Percentiles rank a stretch among this genome's conserved stretches.
Evolutionary conservation across 805 yeast species (phyloP).

Genomic region (Debaryomyces maramus): DNA sequence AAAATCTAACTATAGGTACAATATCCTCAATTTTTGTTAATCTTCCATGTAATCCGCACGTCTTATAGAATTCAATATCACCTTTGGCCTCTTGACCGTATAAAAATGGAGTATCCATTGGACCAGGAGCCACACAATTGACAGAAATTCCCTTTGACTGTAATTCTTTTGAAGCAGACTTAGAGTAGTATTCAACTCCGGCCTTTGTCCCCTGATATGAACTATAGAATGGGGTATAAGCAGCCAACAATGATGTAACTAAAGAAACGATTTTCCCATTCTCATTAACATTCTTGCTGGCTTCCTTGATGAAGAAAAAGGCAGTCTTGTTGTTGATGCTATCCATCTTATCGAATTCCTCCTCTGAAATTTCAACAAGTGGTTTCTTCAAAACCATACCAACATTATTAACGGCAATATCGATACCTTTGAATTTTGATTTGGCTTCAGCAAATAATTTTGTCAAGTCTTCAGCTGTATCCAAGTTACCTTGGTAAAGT

Average conservation of each 20-base stretch:
- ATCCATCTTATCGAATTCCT: constrained; percentile 57
- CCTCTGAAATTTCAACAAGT: constrained; percentile 49
- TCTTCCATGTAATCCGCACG: constrained; percentile 48
- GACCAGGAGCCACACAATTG: constrained; percentile 63
- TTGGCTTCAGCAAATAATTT: constrained; percentile 49
- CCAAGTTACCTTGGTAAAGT: constrained; percentile 43
- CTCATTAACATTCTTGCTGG: constrained; percentile 50
- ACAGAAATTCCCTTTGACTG: constrained; percentile 46
- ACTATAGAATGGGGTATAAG: constrained; percentile 55
- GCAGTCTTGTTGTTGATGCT: constrained; percentile 58
- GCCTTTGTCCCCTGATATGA: constrained; percentile 59
- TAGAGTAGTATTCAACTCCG: constrained; percentile 53
- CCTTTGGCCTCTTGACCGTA: constrained; percentile 58
- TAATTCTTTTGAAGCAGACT: constrained; percentile 57
- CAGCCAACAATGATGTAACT: constrained; percentile 67
- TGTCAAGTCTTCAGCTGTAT: constrained; percentile 40
- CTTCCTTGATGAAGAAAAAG: constrained; percentile 59
- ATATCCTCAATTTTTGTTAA: constrained; percentile 60
- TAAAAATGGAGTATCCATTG: constrained; percentile 67
- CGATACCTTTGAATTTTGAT: constrained; percentile 42
- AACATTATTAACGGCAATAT: constrained; percentile 66
- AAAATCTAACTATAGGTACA: constrained; percentile 60
- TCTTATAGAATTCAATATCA: constrained; percentile 55
- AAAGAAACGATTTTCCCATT: constrained; percentile 56
- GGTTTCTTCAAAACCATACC: constrained; percentile 69